Conservation (phyloP, 2,329 filamentous ascomycete species). For the Cercospora berteroae region DNA sequence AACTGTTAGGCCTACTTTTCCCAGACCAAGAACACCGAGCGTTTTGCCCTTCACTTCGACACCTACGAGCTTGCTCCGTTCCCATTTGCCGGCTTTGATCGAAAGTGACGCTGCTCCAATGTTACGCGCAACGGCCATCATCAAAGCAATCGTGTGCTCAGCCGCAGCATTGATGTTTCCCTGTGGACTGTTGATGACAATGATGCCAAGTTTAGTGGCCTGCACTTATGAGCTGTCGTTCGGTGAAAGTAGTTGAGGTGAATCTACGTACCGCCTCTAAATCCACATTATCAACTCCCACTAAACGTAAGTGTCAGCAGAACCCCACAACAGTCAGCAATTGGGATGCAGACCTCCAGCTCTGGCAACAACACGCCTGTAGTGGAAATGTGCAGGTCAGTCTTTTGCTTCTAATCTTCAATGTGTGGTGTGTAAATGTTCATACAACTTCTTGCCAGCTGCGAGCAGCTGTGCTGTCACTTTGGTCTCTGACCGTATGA, state of each 20-base stretch:
- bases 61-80: slow-evolving; percentile 70
- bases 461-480: slow-evolving; percentile 67
- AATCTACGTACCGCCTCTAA: slow-evolving; percentile 51
- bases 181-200: slow-evolving; percentile 75
- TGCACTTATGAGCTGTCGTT: not conserved
- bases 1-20: slow-evolving; percentile 67
- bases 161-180: slow-evolving; percentile 76
- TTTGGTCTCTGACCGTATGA: slow-evolving; percentile 78
- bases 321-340: not conserved
- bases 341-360: slow-evolving; percentile 52
- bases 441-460: slow-evolving; percentile 60
- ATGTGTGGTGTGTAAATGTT: not conserved
- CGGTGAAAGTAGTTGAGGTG: not conserved
- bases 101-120: slow-evolving; percentile 67
- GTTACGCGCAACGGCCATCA: slow-evolving; percentile 72
- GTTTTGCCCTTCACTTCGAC: slow-evolving; percentile 76
- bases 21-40: slow-evolving; percentile 9
- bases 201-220: slow-evolving; percentile 70
- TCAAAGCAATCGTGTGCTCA: slow-evolving; percentile 50
- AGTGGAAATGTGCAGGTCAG: not conserved
- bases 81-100: slow-evolving; percentile 69
- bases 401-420: not conserved
- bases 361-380: slow-evolving; percentile 67
- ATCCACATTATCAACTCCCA: slow-evolving; percentile 81
- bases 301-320: slow-evolving; percentile 35